Evolutionary conservation across 495 filamentous ascomycete species (phyloP), one percentile per base, ranked within the genome.

Genomic region (Aspergillus heteromorphus): DNA sequence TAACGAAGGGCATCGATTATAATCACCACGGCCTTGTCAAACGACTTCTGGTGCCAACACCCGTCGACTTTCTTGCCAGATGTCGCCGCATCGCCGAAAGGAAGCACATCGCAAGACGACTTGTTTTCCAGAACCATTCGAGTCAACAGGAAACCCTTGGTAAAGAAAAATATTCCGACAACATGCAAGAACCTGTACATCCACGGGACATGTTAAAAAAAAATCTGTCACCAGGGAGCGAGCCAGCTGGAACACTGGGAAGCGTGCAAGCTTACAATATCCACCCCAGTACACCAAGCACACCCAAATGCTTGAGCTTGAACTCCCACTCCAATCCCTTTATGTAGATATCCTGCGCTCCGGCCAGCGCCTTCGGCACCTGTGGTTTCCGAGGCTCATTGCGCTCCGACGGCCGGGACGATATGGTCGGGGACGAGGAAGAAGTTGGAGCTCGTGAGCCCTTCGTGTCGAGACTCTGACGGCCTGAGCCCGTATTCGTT

Each of bases 21-120:
- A 42, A 98, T 82, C 20, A 98, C 79, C 50, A 98, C 83, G 6
- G 92, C 93, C 64, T 91, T 92, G 55, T 93, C 80, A 64, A 97
- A 98, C 17, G 82, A 88, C 71, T 88, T 92, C 17, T 88, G 88
- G 68, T 97, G 91, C 93, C 93, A 98, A 76, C 93, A 98, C 48
- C 92, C 93, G 29, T 79, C 75, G 16, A 79, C 77, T 30, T 77
- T 65, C 1, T 82, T 79, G 20, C 77, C 76, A 17, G 71, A 25
- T 19, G 42, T 48, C 48, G 50, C 68, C 63, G 53, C 49, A 49
- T 74, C 67, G 17, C 78, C 74, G 40, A 88, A 79, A 1, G 93
- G 93, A 18, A 87, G 83, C 36, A 78, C 69, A 20, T 78, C 75
- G 71, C 93, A 98, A 40, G 78, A 73, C n/a, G 93, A 97, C 64